Percentiles rank a stretch among this genome's conserved stretches.
Evolutionary conservation across 345 rosid species (phyloP).

Genomic region (Eucalyptus paniculata): DNA sequence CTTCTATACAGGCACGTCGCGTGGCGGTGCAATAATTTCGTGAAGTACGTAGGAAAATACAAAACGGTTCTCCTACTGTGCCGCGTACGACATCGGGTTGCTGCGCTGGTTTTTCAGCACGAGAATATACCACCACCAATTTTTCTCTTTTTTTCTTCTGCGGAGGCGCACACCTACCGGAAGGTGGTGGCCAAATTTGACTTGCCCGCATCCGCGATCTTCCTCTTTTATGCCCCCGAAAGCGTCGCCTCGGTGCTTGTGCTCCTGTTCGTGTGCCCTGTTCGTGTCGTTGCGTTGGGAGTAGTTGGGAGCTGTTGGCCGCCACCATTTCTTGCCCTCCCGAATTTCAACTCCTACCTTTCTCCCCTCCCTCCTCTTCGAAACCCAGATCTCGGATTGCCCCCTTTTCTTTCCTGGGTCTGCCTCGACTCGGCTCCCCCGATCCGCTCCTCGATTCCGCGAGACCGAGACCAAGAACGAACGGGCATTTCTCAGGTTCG

Average conservation of each 20-base stretch:
- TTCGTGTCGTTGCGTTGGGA: neutral
- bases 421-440: neutral
- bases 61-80: too few relatives aligned
- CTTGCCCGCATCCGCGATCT: neutral
- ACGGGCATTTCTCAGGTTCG: neutral
- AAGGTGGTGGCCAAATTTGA: constrained; percentile 13
- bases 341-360: neutral
- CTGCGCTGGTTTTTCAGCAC: neutral
- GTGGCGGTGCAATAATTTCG: neutral
- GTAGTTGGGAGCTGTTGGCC: neutral
- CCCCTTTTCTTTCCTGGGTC: neutral
- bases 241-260: neutral
- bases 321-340: neutral
- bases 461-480: neutral
- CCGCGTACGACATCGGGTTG: neutral
- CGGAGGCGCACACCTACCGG: neutral
- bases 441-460: neutral
- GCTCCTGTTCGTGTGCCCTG: neutral
- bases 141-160: neutral
- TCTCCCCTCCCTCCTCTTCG: neutral
- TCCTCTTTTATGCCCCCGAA: neutral
- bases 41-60: neutral
- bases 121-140: neutral
- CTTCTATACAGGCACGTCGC: neutral
- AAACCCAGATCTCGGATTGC: constrained; percentile 3